Conservation (phyloP, 2,329 filamentous ascomycete genomes). For the Thermothelomyces thermophilus region DNA sequence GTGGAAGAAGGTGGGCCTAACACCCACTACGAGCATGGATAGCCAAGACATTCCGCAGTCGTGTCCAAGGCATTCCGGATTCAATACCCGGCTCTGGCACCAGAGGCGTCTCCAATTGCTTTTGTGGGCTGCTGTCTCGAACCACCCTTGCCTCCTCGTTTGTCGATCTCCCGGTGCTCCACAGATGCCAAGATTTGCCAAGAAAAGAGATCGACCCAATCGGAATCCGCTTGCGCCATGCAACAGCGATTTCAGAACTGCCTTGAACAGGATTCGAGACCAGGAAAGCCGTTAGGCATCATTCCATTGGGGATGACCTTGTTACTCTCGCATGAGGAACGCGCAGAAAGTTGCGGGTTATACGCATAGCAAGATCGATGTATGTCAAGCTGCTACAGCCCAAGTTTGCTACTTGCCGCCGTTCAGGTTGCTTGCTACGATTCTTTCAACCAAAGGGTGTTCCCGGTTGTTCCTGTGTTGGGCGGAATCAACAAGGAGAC, state of each 20-base stretch:
- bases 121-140: background rate
- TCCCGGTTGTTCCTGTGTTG: no score
- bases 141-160: background rate
- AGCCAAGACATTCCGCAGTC: conserved; percentile 8
- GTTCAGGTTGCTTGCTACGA: no score
- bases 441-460: no score
- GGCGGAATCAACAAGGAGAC: no score
- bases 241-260: background rate
- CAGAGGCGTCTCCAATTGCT: background rate
- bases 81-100: background rate
- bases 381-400: no score
- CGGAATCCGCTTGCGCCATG: conserved; percentile 1
- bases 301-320: background rate
- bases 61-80: background rate
- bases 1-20: background rate
- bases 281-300: conserved; percentile 1
- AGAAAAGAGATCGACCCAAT: background rate
- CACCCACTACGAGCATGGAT: conserved; percentile 10
- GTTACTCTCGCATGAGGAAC: no score
- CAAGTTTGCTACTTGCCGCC: no score
- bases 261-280: background rate
- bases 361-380: no score
- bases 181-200: background rate
- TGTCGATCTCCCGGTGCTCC: conserved; percentile 9
- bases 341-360: background rate